phyloP scores from a whole-genome alignment of 257 asterid species.

The Salvia rosmarinus region DNA sequence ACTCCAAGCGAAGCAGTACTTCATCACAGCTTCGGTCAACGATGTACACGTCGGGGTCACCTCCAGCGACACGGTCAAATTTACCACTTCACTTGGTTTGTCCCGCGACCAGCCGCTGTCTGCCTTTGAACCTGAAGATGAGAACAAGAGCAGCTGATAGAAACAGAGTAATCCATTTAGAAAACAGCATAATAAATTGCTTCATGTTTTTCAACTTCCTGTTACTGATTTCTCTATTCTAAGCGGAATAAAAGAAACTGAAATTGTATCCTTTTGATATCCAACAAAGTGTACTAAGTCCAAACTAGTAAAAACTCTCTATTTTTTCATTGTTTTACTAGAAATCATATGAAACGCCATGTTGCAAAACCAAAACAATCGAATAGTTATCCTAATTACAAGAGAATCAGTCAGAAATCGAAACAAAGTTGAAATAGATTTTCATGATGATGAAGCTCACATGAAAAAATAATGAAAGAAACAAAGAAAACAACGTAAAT shows the following conservation, averaged over 20 bases:
- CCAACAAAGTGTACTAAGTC: background rate
- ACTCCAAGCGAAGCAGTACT: background rate
- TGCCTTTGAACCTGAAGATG: constrained; percentile 22
- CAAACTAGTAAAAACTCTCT: background rate
- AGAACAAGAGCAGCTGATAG: background rate
- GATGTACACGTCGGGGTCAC: constrained; percentile 20
- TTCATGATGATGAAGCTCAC: background rate
- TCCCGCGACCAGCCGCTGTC: background rate
- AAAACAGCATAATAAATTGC: background rate
- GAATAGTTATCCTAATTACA: background rate
- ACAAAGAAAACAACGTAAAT: background rate
- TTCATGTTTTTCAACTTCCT: background rate
- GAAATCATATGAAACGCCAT: background rate
- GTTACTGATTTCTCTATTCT: background rate
- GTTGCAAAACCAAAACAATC: background rate
- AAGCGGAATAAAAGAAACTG: background rate
- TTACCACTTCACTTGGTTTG: background rate
- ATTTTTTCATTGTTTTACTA: background rate
- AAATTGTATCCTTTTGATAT: background rate
- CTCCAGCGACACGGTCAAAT: background rate
- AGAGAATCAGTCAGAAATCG: background rate
- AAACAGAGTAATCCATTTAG: background rate
- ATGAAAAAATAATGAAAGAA: background rate
- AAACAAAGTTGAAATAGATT: background rate
- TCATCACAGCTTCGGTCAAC: constrained; percentile 1